These are phyloP conservation scores for Royoungia palumana DNA, from an alignment of 768 basidiomycete species.

Conservation along the genomic window DNA sequence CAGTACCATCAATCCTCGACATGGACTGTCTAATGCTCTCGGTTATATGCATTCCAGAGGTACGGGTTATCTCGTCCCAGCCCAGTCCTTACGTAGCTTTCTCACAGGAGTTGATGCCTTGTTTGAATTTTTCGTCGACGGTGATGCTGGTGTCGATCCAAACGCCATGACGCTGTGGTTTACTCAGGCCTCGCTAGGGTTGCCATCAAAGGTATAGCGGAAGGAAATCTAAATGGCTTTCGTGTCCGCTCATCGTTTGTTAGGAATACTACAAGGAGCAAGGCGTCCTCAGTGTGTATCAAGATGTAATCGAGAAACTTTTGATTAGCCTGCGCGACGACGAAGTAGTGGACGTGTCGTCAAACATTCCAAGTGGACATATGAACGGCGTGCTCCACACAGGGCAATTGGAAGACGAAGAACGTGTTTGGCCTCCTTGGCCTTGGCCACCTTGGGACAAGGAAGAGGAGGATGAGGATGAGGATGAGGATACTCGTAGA, in stretches of 20 bases:
- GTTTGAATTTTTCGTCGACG: conserved; percentile 82
- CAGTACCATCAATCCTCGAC: conserved; percentile 32
- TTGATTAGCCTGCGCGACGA: conserved; percentile 56
- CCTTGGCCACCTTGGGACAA: conserved; percentile 85
- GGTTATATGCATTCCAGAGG: conserved; percentile 87
- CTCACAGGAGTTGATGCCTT: conserved; percentile 67
- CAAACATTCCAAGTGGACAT: conserved; percentile 6
- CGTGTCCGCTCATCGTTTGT: neutral
- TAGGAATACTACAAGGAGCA: conserved; percentile 91
- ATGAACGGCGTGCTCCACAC: conserved; percentile 33
- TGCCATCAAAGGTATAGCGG: conserved; percentile 74
- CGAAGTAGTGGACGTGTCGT: conserved; percentile 20
- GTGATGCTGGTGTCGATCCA: conserved; percentile 83
- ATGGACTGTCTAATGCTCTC: conserved; percentile 76
- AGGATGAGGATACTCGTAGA: conserved; percentile 39
- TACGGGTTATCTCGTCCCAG: conserved; percentile 28
- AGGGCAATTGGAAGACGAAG: conserved; percentile 34
- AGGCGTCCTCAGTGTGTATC: conserved; percentile 64
- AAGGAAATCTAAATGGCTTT: neutral
- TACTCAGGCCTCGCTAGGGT: conserved; percentile 73
- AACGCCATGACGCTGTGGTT: conserved; percentile 86
- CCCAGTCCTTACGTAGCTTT: neutral
- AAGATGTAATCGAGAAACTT: conserved; percentile 61
- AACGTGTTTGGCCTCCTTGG: conserved; percentile 69
- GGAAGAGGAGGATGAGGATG: conserved; percentile 49